Base-by-base conservation (phyloP, 257 asterid species). In the Ilex aquifolium region DNA sequence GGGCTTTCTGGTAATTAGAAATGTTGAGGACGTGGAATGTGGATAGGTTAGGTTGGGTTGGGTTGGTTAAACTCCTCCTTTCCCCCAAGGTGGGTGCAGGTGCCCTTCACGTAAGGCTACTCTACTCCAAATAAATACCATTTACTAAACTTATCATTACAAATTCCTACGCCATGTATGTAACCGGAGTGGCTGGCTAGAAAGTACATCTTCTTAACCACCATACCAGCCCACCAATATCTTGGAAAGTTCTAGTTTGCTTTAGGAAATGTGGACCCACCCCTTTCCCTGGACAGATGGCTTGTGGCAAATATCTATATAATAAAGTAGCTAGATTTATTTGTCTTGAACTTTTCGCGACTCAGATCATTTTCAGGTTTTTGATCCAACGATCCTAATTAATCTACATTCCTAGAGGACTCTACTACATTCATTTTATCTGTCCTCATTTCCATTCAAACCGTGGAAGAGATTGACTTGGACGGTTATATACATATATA, bases 11-110 rank as follows among this genome's bases (percentile, higher is more conserved):
- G 82, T 72, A 62, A 75, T 21, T 2, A 31, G 57, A 44, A 55
- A 66, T 30, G 31, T 56, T 13, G 29, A 56, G 31, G 55, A 75
- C 63, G 67, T 77, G 68, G 73, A 48, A 80, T 74, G 82, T 82
- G 85, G 93, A 80, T 71, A 70, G 83, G 85, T 76, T 85, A 79
- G 42, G 42, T 4, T 36, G 8, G 80, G 74, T 76, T 79, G 87
- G 74, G 82, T 83, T 84, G 62, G 91, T 85, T 85, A 68, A 85
- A 82, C 93, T 70, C 73, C 81, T 66, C 39, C 52, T 60, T 36
- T 2, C 67, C 62, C 52, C 71, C 46, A 39, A 66, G 75, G 79
- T 80, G 56, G 83, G 67, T 80, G 82, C 74, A 71, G 73, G 46
- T 74, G 60, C 49, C 68, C 65, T 39, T 70, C 75, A 57, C 74